These are phyloP conservation scores for Leucosporidium creatinivorum DNA, from an alignment of 768 basidiomycete species.

Conservation along the genomic window DNA sequence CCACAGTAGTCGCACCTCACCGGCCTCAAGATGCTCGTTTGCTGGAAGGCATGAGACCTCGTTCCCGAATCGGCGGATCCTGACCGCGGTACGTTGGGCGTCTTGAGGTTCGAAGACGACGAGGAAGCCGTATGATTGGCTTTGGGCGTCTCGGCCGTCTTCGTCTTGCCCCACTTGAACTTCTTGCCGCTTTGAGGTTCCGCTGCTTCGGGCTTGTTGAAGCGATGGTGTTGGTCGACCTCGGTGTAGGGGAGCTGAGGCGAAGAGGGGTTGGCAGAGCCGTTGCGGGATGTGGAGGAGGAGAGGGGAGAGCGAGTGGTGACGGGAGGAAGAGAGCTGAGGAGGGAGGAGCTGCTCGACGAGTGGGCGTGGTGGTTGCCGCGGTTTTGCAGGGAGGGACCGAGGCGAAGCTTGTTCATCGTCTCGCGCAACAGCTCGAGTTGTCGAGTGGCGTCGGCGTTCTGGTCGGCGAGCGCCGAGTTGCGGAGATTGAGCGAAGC, in stretches of 20 bases:
- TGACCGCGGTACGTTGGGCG: slow-evolving; percentile 3
- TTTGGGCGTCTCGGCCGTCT: slow-evolving; percentile 4
- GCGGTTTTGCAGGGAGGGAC: background rate
- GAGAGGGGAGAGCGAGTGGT: slow-evolving; percentile 26
- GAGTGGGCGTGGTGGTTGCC: background rate
- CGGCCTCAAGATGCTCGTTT: slow-evolving; percentile 76
- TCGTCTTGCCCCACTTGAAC: slow-evolving; percentile 44
- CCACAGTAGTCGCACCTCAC: slow-evolving; percentile 90
- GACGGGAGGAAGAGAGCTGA: slow-evolving; percentile 4
- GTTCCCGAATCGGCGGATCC: slow-evolving; percentile 27
- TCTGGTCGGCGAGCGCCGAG: slow-evolving; percentile 83
- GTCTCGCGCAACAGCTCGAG: slow-evolving; percentile 51
- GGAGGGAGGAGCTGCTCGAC: slow-evolving; percentile 8
- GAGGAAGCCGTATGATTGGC: background rate
- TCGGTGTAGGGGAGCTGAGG: background rate
- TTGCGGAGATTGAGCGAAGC: slow-evolving; percentile 83
- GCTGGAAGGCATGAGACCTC: slow-evolving; percentile 78
- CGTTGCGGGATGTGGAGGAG: background rate
- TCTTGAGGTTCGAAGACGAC: slow-evolving; percentile 11
- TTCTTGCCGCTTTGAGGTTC: slow-evolving; percentile 34
- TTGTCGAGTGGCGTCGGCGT: slow-evolving; percentile 70
- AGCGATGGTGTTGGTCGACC: background rate
- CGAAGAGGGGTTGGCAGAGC: background rate
- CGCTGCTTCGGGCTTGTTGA: slow-evolving; percentile 36
- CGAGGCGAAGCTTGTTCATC: slow-evolving; percentile 20